These are phyloP conservation scores for Brassica balearica DNA, from an alignment of 441 rosid species.

Conservation along the genomic window DNA sequence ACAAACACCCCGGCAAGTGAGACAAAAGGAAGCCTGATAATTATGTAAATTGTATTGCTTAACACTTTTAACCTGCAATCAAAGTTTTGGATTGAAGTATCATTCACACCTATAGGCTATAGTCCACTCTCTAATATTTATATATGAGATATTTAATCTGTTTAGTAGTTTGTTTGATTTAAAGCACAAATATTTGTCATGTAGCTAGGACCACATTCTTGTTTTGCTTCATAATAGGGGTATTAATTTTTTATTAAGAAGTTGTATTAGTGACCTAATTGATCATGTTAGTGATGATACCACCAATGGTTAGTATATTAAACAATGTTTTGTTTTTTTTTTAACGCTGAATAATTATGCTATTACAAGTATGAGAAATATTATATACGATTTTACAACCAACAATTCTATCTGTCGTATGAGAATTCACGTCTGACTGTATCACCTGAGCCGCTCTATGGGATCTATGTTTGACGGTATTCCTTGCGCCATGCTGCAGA, in stretches of 20 bases:
- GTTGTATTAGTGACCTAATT: background rate
- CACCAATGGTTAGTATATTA: slow-evolving; percentile 18
- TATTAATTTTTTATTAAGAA: background rate
- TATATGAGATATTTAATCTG: background rate
- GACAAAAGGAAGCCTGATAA: slow-evolving; percentile 26
- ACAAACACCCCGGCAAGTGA: background rate
- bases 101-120: slow-evolving; percentile 36
- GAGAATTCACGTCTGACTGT: too few relatives aligned
- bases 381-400: too few relatives aligned
- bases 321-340: too few relatives aligned
- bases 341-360: too few relatives aligned
- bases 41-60: slow-evolving; percentile 4
- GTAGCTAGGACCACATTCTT: background rate
- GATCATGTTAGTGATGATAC: slow-evolving; percentile 30
- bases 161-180: background rate
- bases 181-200: background rate
- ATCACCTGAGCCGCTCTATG: too few relatives aligned
- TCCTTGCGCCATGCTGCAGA: too few relatives aligned
- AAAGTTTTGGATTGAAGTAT: slow-evolving; percentile 30
- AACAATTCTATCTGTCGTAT: too few relatives aligned
- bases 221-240: background rate
- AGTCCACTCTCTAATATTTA: slow-evolving; percentile 15
- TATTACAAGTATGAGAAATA: too few relatives aligned
- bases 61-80: slow-evolving; percentile 30
- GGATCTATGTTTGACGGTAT: too few relatives aligned